Conservation (phyloP, 2,329 filamentous ascomycete genomes). For the Harringtonia aguacate region DNA sequence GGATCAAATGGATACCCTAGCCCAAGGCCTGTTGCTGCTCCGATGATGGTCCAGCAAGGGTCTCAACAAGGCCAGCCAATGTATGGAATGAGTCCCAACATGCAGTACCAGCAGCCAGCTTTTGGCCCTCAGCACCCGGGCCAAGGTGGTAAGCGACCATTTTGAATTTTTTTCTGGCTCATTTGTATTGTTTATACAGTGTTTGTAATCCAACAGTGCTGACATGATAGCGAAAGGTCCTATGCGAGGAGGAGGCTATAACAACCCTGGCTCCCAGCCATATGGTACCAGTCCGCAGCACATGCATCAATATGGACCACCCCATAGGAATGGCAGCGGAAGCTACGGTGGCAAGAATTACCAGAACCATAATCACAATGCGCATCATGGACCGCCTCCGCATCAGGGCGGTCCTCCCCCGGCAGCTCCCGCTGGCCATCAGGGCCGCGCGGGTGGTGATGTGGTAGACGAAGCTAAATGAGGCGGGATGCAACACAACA, state of each 20-base stretch:
- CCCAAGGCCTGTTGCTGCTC: conserved; percentile 59
- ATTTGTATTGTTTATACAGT: background rate
- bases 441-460: conserved; percentile 24
- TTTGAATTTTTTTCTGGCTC: too few relatives aligned
- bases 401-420: conserved; percentile 26
- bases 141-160: conserved; percentile 56
- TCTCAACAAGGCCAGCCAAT: conserved; percentile 80
- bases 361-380: conserved; percentile 25
- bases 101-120: conserved; percentile 65
- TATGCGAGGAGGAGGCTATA: conserved; percentile 43
- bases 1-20: conserved; percentile 77
- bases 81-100: conserved; percentile 66
- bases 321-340: conserved; percentile 48
- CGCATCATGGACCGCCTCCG: conserved; percentile 6
- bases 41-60: conserved; percentile 91
- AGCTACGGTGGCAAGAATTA: conserved; percentile 39
- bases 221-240: conserved; percentile 33
- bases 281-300: conserved; percentile 57
- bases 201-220: background rate
- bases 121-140: conserved; percentile 56
- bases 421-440: conserved; percentile 20
- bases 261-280: conserved; percentile 47
- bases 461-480: conserved; percentile 33
- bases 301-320: conserved; percentile 49
- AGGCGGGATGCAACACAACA: background rate